A percentile compares a stretch with the other conserved stretches of the same genome.
Conservation (phyloP, 495 filamentous ascomycete species). For the Xylaria curta region DNA sequence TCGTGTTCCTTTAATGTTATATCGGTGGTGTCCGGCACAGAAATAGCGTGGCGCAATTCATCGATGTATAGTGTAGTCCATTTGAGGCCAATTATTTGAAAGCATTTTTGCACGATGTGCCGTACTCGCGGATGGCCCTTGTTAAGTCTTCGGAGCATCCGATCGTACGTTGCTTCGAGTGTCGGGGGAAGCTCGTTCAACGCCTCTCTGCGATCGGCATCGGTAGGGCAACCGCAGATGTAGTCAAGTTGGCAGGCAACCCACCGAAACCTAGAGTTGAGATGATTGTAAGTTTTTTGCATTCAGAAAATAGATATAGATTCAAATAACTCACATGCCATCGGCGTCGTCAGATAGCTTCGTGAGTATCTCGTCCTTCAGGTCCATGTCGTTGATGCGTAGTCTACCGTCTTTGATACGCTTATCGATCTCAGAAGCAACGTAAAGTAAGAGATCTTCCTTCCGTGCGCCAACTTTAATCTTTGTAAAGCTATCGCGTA, state of each 20-base stretch:
- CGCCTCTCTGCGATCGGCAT: conserved; percentile 39
- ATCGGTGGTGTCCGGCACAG: conserved; percentile 20
- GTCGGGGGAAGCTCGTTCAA: conserved; percentile 41
- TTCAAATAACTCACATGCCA: conserved; percentile 31
- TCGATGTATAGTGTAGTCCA: too few species aligned
- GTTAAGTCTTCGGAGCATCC: conserved; percentile 42
- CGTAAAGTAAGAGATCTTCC: conserved; percentile 42
- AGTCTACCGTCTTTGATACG: conserved; percentile 31
- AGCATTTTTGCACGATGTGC: conserved; percentile 32
- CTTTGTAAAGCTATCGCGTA: conserved; percentile 31
- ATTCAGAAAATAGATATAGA: too few species aligned
- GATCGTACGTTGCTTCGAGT: conserved; percentile 42
- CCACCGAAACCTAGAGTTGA: conserved; percentile 44
- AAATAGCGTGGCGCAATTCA: conserved; percentile 31
- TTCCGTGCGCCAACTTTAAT: conserved; percentile 42
- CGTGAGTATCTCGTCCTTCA: conserved; percentile 45
- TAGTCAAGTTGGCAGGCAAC: conserved; percentile 50
- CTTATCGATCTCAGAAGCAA: conserved; percentile 43
- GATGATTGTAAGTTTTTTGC: too few species aligned
- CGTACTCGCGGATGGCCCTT: conserved; percentile 18
- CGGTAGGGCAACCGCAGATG: conserved; percentile 41
- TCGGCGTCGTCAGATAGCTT: conserved; percentile 30
- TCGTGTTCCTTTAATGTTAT: conserved; percentile 26
- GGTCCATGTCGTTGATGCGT: conserved; percentile 28
- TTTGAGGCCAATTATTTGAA: conserved; percentile 31